A percentile compares a stretch with the other conserved stretches of the same genome.
Conservation (phyloP, 768 basidiomycete species). For the Leccinum subgranulosum region DNA sequence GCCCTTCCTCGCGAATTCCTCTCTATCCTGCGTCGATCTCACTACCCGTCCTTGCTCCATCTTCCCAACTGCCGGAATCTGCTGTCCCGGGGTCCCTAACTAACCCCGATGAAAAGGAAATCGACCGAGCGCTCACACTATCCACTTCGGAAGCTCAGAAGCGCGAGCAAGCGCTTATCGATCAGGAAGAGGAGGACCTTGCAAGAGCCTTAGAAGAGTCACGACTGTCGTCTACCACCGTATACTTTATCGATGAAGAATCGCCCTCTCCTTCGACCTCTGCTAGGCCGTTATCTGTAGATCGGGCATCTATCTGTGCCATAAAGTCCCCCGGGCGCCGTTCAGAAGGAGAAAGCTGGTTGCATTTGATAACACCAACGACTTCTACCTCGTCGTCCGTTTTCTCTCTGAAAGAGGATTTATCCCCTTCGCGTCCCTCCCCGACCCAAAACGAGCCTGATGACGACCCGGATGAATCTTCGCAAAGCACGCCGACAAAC, state of each 20-base stretch:
- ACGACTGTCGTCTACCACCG: conserved; percentile 17
- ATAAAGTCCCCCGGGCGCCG: conserved; percentile 14
- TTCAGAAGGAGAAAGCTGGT: conserved; percentile 31
- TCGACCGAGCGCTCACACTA: conserved; percentile 47
- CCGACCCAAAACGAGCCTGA: conserved; percentile 15
- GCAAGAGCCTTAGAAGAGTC: conserved; percentile 61
- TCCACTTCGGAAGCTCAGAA: conserved; percentile 37
- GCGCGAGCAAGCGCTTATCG: conserved; percentile 24
- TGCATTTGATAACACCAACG: conserved; percentile 29
- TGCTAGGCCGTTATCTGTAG: conserved; percentile 4
- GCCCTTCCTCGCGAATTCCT: conserved; percentile 23
- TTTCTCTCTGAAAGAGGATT: conserved; percentile 21
- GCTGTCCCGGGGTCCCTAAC: conserved; percentile 13
- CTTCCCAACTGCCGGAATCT: conserved; percentile 4
- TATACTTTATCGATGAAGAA: conserved; percentile 9
- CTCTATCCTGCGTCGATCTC: conserved; percentile 34
- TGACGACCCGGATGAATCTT: conserved; percentile 1
- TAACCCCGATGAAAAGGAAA: conserved; percentile 41
- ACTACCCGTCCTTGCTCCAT: conserved; percentile 12
- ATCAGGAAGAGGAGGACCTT: conserved; percentile 62
- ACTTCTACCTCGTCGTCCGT: conserved; percentile 24
- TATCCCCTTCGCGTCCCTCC: conserved; percentile 23
- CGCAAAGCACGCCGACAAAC: conserved; percentile 5
- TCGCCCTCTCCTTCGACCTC: conserved; percentile 7
- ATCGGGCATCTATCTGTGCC: conserved; percentile 18